phyloP scores from a whole-genome alignment of 108 stramenopile species.

The Nitzschia putrida region DNA sequence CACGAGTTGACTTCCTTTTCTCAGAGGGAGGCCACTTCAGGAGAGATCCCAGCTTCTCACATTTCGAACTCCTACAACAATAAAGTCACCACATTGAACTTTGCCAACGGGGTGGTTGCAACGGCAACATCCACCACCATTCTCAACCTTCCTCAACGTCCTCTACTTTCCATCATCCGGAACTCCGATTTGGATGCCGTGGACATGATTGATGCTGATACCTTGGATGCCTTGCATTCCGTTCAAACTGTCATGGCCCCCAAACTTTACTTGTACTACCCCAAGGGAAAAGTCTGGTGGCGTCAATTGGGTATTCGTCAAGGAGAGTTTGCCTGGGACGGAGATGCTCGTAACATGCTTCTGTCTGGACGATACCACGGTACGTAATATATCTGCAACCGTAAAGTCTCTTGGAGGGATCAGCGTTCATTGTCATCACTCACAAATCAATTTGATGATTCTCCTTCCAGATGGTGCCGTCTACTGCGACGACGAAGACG shows the following conservation, averaged over 20 bases:
- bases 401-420: not conserved
- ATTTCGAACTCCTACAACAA: not conserved
- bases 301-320: constrained; percentile 21
- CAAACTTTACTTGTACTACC: constrained; percentile 46
- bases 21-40: not conserved
- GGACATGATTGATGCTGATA: constrained; percentile 1
- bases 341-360: constrained; percentile 36
- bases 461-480: constrained; percentile 15
- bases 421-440: not conserved
- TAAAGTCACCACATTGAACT: constrained; percentile 14
- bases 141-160: constrained; percentile 38
- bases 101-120: constrained; percentile 33
- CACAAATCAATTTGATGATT: not conserved
- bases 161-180: constrained; percentile 28
- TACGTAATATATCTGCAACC: not conserved
- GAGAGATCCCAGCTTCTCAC: not conserved
- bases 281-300: constrained; percentile 23
- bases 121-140: constrained; percentile 23
- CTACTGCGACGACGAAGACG: constrained; percentile 19
- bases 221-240: constrained; percentile 27
- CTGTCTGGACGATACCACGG: constrained; percentile 32
- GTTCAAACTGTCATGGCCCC: constrained; percentile 33
- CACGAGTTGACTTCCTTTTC: constrained; percentile 21
- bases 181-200: constrained; percentile 9
- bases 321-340: constrained; percentile 29